These are phyloP conservation scores for Verticillium klebahnii DNA, from an alignment of 2,329 filamentous ascomycete genomes.

Conservation along the genomic window DNA sequence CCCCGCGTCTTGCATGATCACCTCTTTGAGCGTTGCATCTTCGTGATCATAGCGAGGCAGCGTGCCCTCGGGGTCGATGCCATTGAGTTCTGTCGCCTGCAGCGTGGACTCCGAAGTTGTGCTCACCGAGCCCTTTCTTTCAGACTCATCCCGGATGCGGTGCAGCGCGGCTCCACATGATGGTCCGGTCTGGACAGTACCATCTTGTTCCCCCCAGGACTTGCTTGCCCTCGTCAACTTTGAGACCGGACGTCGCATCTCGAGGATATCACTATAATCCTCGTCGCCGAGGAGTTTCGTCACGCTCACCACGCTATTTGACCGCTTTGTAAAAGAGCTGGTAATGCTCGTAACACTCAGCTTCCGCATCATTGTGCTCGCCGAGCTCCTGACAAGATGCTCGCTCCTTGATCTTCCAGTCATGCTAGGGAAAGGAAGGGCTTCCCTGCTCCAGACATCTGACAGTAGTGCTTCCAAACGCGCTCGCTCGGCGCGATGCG, in stretches of 20 bases:
- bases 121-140: slow-evolving; percentile 11
- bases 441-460: slow-evolving; percentile 80
- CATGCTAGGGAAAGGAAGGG: slow-evolving; percentile 81
- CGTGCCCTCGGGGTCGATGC: background rate
- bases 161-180: slow-evolving; percentile 13
- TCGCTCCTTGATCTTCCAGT: slow-evolving; percentile 59
- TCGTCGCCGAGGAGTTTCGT: slow-evolving; percentile 23
- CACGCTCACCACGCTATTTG: slow-evolving; percentile 47
- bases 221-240: slow-evolving; percentile 5
- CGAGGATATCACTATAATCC: slow-evolving; percentile 12
- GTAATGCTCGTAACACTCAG: slow-evolving; percentile 78
- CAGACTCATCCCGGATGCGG: slow-evolving; percentile 19
- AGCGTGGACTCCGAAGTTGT: background rate
- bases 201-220: slow-evolving; percentile 4
- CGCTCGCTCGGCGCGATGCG: slow-evolving; percentile 69
- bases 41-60: background rate
- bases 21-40: background rate
- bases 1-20: background rate
- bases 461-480: slow-evolving; percentile 69
- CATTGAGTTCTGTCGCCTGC: background rate
- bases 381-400: slow-evolving; percentile 70
- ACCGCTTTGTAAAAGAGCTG: slow-evolving; percentile 69
- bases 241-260: background rate
- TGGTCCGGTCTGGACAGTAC: slow-evolving; percentile 7
- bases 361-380: slow-evolving; percentile 82